Evolutionary conservation across 75 land plant genomes (phyloP), one percentile per base, ranked within the genome.

Genomic region (Sequoia sempervirens): DNA sequence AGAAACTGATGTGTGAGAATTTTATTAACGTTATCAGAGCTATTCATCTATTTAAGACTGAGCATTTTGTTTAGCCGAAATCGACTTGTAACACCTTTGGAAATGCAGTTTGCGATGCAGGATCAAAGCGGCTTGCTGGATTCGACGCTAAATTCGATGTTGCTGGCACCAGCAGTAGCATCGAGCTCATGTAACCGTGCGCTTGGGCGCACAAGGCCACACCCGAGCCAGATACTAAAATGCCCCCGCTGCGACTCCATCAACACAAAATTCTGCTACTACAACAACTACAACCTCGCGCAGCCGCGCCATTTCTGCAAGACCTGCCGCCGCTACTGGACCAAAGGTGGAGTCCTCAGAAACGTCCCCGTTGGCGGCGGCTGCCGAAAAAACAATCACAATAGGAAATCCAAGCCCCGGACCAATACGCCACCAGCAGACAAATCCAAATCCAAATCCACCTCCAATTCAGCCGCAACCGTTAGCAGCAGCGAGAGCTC

Each of bases 301-400:
- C 82, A 82, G 41, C 82, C 82, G 2, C 61, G 82, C 28, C 82
- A 82, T 28, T 82, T 82, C 82, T 82, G 82, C 82, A 52, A 66
- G 36, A 13, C 73, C n/a, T 82, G 82, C 80, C 61, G 82, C 13
- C 82, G 82, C 43, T 82, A 54, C 82, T 82, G 82, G 82, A 82
- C 82, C 73, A 66, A 54, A 37, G 82, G 82, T 4, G 82, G 82
- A 8, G 73, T 52, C n/a, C 82, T 82, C 14, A 17, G 82, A 38
- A 82, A 30, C 30, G 80, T 82, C 28, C 82, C 82, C 43, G 82
- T 82, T 43, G 82, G 82, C n/a, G 82, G 82, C 26, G 82, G 82
- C 26, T 52, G 82, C 73, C 61, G 82, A 34, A 82, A 82, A 26
- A 68, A 23, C 30, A 82, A 82, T 28, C 83, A 53, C 73, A 70